Evolutionary conservation across 306 rosid species (phyloP).

Genomic region (Cicer arietinum): DNA sequence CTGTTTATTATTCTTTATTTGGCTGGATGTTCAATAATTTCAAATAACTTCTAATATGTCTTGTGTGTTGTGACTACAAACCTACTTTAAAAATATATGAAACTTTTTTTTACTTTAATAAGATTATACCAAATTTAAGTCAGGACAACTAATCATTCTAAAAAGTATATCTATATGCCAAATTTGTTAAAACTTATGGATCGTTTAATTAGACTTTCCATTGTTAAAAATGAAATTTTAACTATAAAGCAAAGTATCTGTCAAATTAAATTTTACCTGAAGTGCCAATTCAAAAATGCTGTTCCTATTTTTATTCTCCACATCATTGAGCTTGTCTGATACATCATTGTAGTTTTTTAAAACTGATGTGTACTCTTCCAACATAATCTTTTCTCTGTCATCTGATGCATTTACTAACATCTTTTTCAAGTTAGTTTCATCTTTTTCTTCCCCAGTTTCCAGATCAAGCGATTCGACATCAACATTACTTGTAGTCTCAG

Average conservation of each 20-base stretch:
- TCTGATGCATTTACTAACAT: constrained; percentile 65
- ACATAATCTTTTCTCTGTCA: constrained; percentile 69
- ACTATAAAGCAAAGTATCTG: neutral
- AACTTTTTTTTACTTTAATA: constrained; percentile 16
- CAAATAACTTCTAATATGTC: neutral
- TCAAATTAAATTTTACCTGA: constrained; percentile 45
- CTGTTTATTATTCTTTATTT: neutral
- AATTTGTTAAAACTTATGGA: neutral
- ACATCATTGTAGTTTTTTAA: constrained; percentile 71
- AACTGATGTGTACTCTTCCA: constrained; percentile 79
- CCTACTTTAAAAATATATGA: constrained; percentile 4
- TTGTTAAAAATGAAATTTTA: constrained; percentile 25
- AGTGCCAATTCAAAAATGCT: constrained; percentile 68
- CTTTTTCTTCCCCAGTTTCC: constrained; percentile 51
- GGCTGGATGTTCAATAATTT: neutral
- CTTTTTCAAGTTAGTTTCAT: constrained; percentile 56
- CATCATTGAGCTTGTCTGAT: constrained; percentile 63
- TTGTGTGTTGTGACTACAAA: neutral
- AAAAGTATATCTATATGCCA: neutral
- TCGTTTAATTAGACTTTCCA: constrained; percentile 12
- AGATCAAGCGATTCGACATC: constrained; percentile 46
- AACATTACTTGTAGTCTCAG: constrained; percentile 39
- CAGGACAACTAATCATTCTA: neutral
- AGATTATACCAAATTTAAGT: neutral
- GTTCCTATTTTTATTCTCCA: constrained; percentile 69